These are phyloP conservation scores for Tilletia setariae DNA, from an alignment of 1,284 basidiomycete species.

Conservation along the genomic window DNA sequence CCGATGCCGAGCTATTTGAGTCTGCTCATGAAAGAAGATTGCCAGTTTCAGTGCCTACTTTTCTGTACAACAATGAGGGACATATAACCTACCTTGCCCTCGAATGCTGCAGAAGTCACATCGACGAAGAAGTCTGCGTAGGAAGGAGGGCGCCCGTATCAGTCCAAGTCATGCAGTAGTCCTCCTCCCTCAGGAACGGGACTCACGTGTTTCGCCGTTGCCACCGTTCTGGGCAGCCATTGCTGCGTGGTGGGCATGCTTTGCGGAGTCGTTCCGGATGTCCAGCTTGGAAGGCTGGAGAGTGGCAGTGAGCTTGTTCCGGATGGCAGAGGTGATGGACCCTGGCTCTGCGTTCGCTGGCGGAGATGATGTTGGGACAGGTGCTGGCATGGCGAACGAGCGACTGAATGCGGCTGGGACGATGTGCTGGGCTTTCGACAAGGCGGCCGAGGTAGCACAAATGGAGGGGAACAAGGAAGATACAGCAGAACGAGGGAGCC, in stretches of 20 bases:
- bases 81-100: conserved; percentile 29
- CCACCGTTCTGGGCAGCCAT: conserved; percentile 52
- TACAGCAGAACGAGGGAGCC: no score
- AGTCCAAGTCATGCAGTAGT: no score
- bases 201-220: conserved; percentile 47
- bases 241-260: conserved; percentile 53
- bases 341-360: background rate
- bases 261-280: conserved; percentile 46
- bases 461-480: no score
- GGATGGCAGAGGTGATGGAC: conserved; percentile 38
- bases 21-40: conserved; percentile 18
- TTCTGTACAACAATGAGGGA: background rate
- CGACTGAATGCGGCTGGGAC: background rate
- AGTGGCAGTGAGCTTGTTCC: conserved; percentile 31
- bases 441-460: no score
- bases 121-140: conserved; percentile 48
- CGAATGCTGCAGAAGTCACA: conserved; percentile 44
- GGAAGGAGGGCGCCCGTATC: background rate
- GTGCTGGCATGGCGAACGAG: conserved; percentile 1
- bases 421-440: background rate
- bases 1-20: conserved; percentile 48
- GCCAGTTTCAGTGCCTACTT: background rate
- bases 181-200: no score
- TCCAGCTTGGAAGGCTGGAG: conserved; percentile 34
- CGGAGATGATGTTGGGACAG: background rate